Evolutionary conservation across 2,329 filamentous ascomycete species (phyloP), one percentile per base, ranked within the genome.

Genomic region (Curvularia lunata): DNA sequence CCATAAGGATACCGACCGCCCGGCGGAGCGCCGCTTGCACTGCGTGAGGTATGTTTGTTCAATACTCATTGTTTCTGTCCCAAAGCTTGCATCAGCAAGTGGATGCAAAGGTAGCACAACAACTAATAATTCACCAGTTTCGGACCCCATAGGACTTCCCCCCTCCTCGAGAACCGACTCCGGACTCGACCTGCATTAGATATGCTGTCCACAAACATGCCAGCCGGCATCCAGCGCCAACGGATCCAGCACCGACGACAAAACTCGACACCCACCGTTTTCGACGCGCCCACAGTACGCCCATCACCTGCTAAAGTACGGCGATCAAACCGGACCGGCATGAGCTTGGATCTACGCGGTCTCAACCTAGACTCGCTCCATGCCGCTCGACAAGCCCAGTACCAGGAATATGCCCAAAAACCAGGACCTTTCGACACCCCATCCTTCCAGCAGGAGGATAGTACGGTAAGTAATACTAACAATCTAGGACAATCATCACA

Each of bases 201-300:
- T 80, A 93, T 93, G 91, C 88, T 92, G 88, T 90, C 90, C 81
- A 88, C 71, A 68, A 78, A 89, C 82, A 83, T 86, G 77, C 83
- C 85, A 74, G 86, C 84, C 80, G 87, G 83, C 83, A 86, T 91
- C 82, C 88, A 91, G 77, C 85, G 85, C 79, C 88, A 88, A 78
- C 86, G 88, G 78, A 86, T 86, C 81, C 85, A 87, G 80, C 92
- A 96, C 81, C 86, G 91, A 78, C 90, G 92, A 81, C 92, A 96
- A 83, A 89, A 91, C 74, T 97, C 92, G 73, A 94, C 91, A 74
- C 91, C 91, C 65, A 86, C 85, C 78, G 86, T 85, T 77, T 91
- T 91, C 80, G 91, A 94, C 77, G 86, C 87, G 72, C 85, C 86
- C 75, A 90, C 88, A 84, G 86, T 88, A 80, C 85, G 79, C 75